A percentile compares a stretch with the other conserved stretches of the same genome.
Conservation (phyloP, 2,329 filamentous ascomycete genomes). For the Cordyceps cateniannulata region DNA sequence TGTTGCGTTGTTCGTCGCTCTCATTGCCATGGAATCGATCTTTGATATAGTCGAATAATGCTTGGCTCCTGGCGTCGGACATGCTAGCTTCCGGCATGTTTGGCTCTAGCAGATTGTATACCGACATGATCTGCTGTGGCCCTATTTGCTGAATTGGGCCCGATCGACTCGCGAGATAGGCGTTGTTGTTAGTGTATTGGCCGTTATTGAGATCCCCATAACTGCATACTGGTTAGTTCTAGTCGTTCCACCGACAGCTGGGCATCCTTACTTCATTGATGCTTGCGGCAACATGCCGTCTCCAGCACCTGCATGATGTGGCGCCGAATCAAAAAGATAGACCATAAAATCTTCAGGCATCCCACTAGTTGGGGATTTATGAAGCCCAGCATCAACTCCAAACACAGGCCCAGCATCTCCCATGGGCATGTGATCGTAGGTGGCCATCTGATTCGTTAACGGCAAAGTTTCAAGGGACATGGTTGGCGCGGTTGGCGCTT, state of each 20-base stretch:
- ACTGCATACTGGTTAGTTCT: constrained; percentile 30
- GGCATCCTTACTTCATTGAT: constrained; percentile 38
- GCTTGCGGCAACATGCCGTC: constrained; percentile 32
- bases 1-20: constrained; percentile 64
- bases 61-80: constrained; percentile 80
- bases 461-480: neutral
- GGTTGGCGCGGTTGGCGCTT: neutral
- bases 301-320: constrained; percentile 30
- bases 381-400: constrained; percentile 68
- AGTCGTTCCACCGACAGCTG: neutral
- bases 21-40: constrained; percentile 76
- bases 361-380: constrained; percentile 75
- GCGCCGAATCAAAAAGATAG: constrained; percentile 66
- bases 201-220: constrained; percentile 45
- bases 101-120: constrained; percentile 77
- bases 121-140: constrained; percentile 78
- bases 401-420: constrained; percentile 77
- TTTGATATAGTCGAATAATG: constrained; percentile 75
- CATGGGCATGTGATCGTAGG: constrained; percentile 56
- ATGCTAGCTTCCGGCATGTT: constrained; percentile 72
- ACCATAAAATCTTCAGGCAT: constrained; percentile 84
- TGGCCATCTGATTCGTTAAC: constrained; percentile 46
- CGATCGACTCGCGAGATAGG: neutral
- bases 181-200: constrained; percentile 19
- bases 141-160: constrained; percentile 37